Evolutionary conservation across 169 alveolate species (phyloP), one percentile per base, ranked within the genome.

Genomic region (Plasmodium knowlesi): DNA sequence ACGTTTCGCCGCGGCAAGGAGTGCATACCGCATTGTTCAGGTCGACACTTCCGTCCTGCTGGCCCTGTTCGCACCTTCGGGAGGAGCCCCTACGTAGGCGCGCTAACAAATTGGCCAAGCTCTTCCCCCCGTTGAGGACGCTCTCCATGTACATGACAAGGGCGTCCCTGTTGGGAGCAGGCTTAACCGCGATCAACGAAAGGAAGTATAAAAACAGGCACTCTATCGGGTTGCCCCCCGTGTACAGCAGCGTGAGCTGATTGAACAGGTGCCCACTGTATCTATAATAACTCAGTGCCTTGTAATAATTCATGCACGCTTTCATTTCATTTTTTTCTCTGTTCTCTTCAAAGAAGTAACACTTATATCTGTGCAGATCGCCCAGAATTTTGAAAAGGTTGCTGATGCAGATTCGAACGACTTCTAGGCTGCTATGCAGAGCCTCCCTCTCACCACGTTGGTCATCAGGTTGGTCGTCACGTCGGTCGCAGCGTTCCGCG

Each of bases 251-350:
- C 19, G 81, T 22, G 37, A 85, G 37, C 79, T 85, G 93, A 76
- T 73, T 85, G 57, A 85, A 85, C 78, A 85, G 78, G 79, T 85
- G 76, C 5, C 93, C 93, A 53, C 41, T 74, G 78, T 43, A 85
- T 22, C 41, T 76, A 61, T 73, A 85, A 74, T 85, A 85, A 30
- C 78, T 46, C 67, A 85, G 78, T 12, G 93, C 78, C 10, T 53
- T 73, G 80, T 85, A 85, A 85, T 85, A 85, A 85, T 85, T 85
- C 34, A 74, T 50, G 41, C 84, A 85, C 57, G 93, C 53, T 32
- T 73, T 85, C 57, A 50, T 73, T 85, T 85, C 85, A 28, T 85
- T 85, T 54, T 39, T 34, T 46, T 85, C 74, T 37, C 37, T 50
- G 54, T 76, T 76, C 32, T 74, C 93, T 39, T 34, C 43, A 39